These are phyloP conservation scores for Chytridium lagenaria DNA, from an alignment of 371 early-diverging fungal species.

Conservation along the genomic window DNA sequence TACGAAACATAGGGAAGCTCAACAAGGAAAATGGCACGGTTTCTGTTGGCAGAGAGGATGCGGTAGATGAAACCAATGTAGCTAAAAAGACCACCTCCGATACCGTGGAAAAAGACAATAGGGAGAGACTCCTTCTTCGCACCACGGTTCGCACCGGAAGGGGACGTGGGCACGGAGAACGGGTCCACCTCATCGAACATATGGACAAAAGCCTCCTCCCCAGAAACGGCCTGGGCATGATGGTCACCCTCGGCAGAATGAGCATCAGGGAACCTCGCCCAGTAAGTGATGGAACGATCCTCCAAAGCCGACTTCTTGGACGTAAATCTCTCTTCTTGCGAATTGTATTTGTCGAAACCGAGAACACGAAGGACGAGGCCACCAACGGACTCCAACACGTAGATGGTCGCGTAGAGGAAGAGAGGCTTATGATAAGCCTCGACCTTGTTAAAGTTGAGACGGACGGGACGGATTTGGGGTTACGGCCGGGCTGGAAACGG, in stretches of 20 bases:
- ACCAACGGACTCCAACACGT: slow-evolving; percentile 19
- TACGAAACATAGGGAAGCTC: slow-evolving; percentile 73
- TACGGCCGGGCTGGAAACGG: slow-evolving; percentile 60
- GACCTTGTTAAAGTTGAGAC: slow-evolving; percentile 69
- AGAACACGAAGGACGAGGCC: neutral
- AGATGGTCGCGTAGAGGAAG: slow-evolving; percentile 58
- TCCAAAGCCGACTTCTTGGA: neutral
- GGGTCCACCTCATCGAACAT: slow-evolving; percentile 1
- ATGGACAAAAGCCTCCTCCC: neutral
- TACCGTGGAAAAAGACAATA: slow-evolving; percentile 75
- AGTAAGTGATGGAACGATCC: slow-evolving; percentile 50
- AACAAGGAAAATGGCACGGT: slow-evolving; percentile 68
- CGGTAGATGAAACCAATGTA: slow-evolving; percentile 60
- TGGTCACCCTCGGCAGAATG: neutral
- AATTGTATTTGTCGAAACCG: slow-evolving; percentile 21
- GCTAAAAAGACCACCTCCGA: slow-evolving; percentile 66
- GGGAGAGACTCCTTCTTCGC: slow-evolving; percentile 59
- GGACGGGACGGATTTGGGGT: slow-evolving; percentile 63
- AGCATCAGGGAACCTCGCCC: slow-evolving; percentile 40
- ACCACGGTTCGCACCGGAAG: neutral
- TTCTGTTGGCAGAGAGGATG: slow-evolving; percentile 37
- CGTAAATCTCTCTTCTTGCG: neutral
- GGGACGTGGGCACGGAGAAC: neutral
- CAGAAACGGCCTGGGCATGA: neutral
- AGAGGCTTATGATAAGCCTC: slow-evolving; percentile 72